Percentiles rank a stretch among this genome's conserved stretches.
phyloP scores from a whole-genome alignment of 2,329 filamentous ascomycete species.

The Fusarium coffeatum region DNA sequence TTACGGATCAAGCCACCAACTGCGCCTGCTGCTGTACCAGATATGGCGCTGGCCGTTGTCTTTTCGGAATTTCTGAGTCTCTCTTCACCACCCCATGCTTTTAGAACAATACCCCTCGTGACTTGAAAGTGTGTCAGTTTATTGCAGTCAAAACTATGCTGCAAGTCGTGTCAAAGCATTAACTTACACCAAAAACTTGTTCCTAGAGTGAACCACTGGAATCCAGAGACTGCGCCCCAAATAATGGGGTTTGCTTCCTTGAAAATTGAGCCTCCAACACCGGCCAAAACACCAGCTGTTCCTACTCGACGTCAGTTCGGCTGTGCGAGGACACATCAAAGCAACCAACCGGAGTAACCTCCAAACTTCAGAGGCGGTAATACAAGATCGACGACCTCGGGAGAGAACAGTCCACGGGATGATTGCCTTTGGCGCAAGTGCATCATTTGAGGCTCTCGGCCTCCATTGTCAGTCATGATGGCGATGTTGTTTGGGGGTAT shows the following conservation, averaged over 20 bases:
- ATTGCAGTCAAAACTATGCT: neutral
- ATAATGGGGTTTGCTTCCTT: conserved; percentile 74
- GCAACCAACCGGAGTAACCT: conserved; percentile 63
- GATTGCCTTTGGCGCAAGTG: conserved; percentile 42
- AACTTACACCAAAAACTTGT: conserved; percentile 78
- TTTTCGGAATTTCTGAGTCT: conserved; percentile 69
- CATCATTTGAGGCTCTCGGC: conserved; percentile 35
- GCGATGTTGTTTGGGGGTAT: neutral
- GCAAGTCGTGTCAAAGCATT: neutral
- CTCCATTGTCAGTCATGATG: conserved; percentile 37
- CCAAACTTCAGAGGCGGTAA: conserved; percentile 69
- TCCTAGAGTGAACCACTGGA: conserved; percentile 85
- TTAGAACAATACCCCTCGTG: conserved; percentile 60
- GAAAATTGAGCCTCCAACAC: conserved; percentile 77
- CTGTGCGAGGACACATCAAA: neutral
- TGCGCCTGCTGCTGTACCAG: conserved; percentile 76
- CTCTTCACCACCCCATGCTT: conserved; percentile 62
- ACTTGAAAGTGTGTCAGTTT: conserved; percentile 52
- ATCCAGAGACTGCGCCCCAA: conserved; percentile 77
- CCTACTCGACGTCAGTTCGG: conserved; percentile 57
- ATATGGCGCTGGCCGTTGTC: conserved; percentile 74
- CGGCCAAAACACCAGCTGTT: conserved; percentile 69
- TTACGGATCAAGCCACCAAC: conserved; percentile 67
- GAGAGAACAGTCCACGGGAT: conserved; percentile 54
- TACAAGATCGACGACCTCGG: conserved; percentile 59